Conservation (phyloP, 2,329 filamentous ascomycete species). For the Verticillium nonalfalfae region DNA sequence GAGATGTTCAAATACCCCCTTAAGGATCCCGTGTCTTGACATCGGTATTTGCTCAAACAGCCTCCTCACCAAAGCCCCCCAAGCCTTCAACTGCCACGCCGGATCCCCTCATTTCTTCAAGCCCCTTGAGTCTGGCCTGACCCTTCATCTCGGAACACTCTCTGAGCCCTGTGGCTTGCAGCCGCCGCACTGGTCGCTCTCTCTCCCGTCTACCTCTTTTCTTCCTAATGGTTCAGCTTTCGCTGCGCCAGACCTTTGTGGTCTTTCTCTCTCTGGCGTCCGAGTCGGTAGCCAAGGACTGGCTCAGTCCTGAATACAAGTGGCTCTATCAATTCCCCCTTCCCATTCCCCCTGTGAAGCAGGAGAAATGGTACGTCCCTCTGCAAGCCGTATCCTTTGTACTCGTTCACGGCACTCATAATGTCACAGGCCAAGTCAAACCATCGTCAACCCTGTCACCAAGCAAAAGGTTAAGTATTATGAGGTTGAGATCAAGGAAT, state of each 20-base stretch:
- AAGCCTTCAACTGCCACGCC: neutral
- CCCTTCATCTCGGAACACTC: neutral
- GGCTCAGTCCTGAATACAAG: conserved; percentile 24
- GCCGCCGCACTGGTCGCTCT: neutral
- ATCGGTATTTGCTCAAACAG: neutral
- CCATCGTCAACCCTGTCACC: conserved; percentile 19
- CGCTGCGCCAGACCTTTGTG: conserved; percentile 8
- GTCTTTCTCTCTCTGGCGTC: conserved; percentile 7
- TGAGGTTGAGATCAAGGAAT: conserved; percentile 17
- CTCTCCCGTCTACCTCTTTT: neutral
- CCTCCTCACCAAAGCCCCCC: conserved; percentile 1
- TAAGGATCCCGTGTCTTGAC: neutral
- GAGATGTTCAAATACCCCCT: conserved; percentile 5
- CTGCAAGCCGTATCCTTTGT: neutral
- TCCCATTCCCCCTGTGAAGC: conserved; percentile 36
- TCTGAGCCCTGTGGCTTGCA: conserved; percentile 3
- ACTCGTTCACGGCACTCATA: neutral
- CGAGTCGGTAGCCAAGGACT: conserved; percentile 12
- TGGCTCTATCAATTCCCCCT: conserved; percentile 32
- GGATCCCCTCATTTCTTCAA: neutral
- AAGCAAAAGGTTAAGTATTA: conserved; percentile 22
- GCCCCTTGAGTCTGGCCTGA: neutral
- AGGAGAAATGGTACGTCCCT: conserved; percentile 27
- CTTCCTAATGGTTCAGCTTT: conserved; percentile 6
- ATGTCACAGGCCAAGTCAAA: neutral